phyloP scores from a whole-genome alignment of 345 rosid species.

The Citrus hindsii region DNA sequence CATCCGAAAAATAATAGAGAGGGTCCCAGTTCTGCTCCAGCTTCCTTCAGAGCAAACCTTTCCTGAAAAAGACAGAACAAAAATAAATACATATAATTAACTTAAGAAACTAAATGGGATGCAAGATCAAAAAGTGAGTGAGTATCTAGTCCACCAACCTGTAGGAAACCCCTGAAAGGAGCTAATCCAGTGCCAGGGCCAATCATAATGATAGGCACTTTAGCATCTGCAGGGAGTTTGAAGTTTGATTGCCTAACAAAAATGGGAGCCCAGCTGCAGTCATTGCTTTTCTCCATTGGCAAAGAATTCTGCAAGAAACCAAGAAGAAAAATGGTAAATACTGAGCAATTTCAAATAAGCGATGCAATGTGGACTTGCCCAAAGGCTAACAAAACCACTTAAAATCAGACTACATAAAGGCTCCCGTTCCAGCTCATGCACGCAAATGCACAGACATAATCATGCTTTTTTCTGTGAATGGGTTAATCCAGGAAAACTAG shows the following conservation, averaged over 20 bases:
- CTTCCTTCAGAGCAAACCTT: conserved; percentile 68
- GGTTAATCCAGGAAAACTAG: background rate
- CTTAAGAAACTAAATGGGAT: background rate
- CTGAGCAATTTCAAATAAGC: background rate
- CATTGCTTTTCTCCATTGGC: conserved; percentile 57
- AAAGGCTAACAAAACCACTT: background rate
- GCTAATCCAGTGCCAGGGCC: conserved; percentile 99
- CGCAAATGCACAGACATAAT: background rate
- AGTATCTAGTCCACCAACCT: conserved; percentile 33
- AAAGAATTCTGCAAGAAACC: conserved; percentile 49
- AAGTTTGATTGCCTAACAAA: conserved; percentile 91
- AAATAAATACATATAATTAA: background rate
- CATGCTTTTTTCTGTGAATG: background rate
- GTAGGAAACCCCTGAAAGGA: conserved; percentile 98
- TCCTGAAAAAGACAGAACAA: conserved; percentile 40
- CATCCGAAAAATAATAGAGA: conserved; percentile 88
- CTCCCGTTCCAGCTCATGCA: background rate
- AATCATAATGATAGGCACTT: conserved; percentile 84
- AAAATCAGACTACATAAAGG: background rate
- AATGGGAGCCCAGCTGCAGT: conserved; percentile 84
- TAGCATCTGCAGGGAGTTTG: conserved; percentile 75
- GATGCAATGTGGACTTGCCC: background rate
- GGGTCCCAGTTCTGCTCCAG: conserved; percentile 77
- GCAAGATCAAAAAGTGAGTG: background rate
- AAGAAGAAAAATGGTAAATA: background rate